Evolutionary conservation across 2,329 filamentous ascomycete genomes (phyloP), one percentile per base, ranked within the genome.

Genomic region (Monosporascus ibericus): DNA sequence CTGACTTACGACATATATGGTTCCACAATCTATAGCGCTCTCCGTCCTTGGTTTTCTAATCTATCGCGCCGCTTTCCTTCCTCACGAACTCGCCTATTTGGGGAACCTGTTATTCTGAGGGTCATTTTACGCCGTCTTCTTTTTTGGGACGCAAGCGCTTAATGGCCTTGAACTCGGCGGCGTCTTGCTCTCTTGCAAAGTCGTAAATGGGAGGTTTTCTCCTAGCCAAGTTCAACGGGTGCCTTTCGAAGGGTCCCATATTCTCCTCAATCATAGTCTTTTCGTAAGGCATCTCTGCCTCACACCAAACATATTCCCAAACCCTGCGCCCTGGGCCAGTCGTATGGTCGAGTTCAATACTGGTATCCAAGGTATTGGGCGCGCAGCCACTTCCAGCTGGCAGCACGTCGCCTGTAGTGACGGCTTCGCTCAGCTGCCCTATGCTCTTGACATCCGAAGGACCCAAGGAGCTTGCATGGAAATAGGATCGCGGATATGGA

Each of bases 231-330:
- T 70, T 64, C 15, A 82, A 60, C 17, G 81, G 55, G 54, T 75
- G 73, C 47, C 72, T 64, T 63, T 82, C 78, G 62, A 75, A 81
- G 1, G 75, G 77, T 0, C 79, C 79, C 4, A 82, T 58, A 5
- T 69, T 74, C 60, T 81, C 79, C 58, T 83, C 80, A 5, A 77
- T 68, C 70, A 84, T 68, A 27, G 72, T 66, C 24, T 67, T 66
- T 55, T 70, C 63, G 9, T 59, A 59, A 2, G 75, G 75, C 7
- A 74, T 75, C 2, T 68, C 60, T 20, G 60, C 58, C 50, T 77
- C 70, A 0, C 69, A 64, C 0, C 79, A 79, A 17, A 65, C 61
- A 47, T 79, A 83, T 60, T 78, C 74, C 79, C 79, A 83, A 2
- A 78, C 66, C 79, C 79, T 83, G 38, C 75, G 69, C 27, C 63